Evolutionary conservation across 495 filamentous ascomycete species (phyloP), one percentile per base, ranked within the genome.

Genomic region (Rhizodiscina lignyota): DNA sequence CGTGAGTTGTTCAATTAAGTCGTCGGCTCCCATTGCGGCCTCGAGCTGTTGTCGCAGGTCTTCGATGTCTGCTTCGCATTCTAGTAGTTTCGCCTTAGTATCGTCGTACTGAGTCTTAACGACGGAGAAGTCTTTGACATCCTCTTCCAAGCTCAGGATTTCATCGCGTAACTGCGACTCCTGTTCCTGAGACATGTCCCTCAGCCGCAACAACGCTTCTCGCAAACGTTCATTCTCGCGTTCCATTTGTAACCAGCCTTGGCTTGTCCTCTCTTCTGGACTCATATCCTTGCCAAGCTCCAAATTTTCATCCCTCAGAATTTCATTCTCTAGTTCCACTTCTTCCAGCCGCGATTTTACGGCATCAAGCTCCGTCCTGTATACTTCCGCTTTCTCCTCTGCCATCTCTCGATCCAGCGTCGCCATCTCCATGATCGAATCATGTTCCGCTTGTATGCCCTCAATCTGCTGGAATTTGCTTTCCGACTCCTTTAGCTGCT

Each of bases 361-460:
- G 3, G 70, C 62, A n/a, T 92, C 81, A 15, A 86, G 63, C 53
- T 96, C 89, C 2, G 70, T 66, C 50, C 79, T 86, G 21, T 77
- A 62, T 13, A 70, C 68, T 42, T 96, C 89, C 4, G 80, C 77
- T 23, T 72, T 81, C 50, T 96, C 87, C 54, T 94, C 87, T 2
- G 89, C 91, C 84, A 96, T 94, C 54, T 96, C 87, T 12, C 83
- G 67, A 49, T 97, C 89, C 15, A 97, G 60, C 0, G 78, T 76
- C 13, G 83, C 82, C 60, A 92, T 77, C 60, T 97, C 91, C 56
- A 94, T 59, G 12, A 77, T 63, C 4, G 73, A 68, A 13, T 94
- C 89, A 55, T 89, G 72, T 35, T 94, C 84, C 0, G 75, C 78
- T 48, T 86, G 77, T 16, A 78, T 60, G 11, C 64, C 59, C 41